Evolutionary conservation across 805 yeast genomes (phyloP).

Genomic region (Starmerella gropengiesseri): DNA sequence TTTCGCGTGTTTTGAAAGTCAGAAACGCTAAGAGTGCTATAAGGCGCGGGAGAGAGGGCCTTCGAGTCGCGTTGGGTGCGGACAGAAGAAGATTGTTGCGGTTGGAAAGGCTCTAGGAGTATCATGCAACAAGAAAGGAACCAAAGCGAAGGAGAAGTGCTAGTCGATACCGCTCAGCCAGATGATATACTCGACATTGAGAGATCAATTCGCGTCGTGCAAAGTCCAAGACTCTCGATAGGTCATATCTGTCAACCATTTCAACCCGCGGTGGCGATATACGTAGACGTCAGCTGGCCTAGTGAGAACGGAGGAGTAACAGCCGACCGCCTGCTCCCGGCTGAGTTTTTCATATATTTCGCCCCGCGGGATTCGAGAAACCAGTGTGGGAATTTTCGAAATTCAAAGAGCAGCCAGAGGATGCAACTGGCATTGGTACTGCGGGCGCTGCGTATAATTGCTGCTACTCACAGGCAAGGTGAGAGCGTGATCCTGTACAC

Average conservation of each 20-base stretch:
- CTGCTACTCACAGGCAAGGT: neutral
- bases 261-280: neutral
- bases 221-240: neutral
- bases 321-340: neutral
- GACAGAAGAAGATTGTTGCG: neutral
- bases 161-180: neutral
- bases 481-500: constrained; percentile 1
- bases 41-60: too few relatives aligned
- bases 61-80: too few relatives aligned
- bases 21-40: too few relatives aligned
- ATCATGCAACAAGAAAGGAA: neutral
- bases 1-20: too few relatives aligned
- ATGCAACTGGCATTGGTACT: neutral
- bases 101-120: constrained; percentile 3
- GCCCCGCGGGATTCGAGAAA: constrained; percentile 4
- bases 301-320: neutral
- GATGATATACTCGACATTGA: neutral
- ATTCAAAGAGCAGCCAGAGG: neutral
- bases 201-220: neutral
- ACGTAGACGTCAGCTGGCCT: constrained; percentile 2
- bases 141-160: neutral
- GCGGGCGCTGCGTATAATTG: neutral
- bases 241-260: neutral
- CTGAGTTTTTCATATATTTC: constrained; percentile 1
- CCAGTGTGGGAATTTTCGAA: neutral